Base-by-base conservation (phyloP, 2,329 filamentous ascomycete genomes). In the Sporothrix brasiliensis region DNA sequence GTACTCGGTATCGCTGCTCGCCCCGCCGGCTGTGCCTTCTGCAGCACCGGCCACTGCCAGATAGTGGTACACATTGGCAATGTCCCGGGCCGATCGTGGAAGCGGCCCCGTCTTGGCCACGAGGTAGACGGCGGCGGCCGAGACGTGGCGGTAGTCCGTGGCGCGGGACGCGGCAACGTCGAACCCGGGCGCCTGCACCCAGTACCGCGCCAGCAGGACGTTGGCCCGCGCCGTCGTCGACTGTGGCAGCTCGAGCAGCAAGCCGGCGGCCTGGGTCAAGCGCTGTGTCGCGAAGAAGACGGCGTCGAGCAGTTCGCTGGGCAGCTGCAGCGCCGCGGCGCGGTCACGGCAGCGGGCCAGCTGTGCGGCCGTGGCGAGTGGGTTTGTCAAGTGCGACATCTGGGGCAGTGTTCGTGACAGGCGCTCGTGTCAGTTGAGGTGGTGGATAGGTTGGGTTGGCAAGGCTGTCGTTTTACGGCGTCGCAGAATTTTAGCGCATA, bases 201-300 rank as follows among this genome's bases (percentile, higher is more conserved):
- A 97, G 80, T 93, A 95, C 16, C 94, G 87, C 67, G 91, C 90
- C 47, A 97, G 87, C 0, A 95, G 81, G 53, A 97, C 88, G 77
- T 94, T 92, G 3, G 94, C 92, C 76, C 93, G 92, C 4, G 93
- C 92, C 52, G 95, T 92, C 52, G 92, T 88, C 75, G 93, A 92
- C 78, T 97, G 93, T 7, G 93, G 92, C 52, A 98, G 84, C 63
- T 92, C 88, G 3, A 99, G 85, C 21, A 98, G 86, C 67, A 96
- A 85, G 41, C 92, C 92, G 13, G 92, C 91, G 27, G 90, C 88
- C 79, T 95, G 92, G 3, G 91, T 92, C 56, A 94, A 86, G 75
- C 87, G 87, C 77, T 91, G 89, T 49, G 90, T 89, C 69, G 89
- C 85, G 78, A 89, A 91, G 75, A 91, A 89, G 73, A 94, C 83